phyloP scores from a whole-genome alignment of 768 basidiomycete species.

The Russula virescens region DNA sequence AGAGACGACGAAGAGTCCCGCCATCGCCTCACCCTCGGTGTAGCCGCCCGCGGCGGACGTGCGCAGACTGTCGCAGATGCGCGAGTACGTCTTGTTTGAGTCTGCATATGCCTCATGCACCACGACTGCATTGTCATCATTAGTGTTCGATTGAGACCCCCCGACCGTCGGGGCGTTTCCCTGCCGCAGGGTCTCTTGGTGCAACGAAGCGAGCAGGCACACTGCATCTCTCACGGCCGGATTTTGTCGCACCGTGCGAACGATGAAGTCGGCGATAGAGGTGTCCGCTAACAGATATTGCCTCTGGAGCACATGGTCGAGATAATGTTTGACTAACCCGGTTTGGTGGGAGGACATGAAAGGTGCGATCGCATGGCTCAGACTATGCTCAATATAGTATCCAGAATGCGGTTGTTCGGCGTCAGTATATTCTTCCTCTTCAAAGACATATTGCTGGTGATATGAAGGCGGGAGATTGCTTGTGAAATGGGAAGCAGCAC shows the following conservation, averaged over 20 bases:
- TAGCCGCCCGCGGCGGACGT: conserved; percentile 23
- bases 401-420: conserved; percentile 12
- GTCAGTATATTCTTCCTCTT: conserved; percentile 23
- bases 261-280: conserved; percentile 42
- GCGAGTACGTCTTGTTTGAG: conserved; percentile 24
- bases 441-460: conserved; percentile 19
- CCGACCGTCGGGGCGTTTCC: neutral
- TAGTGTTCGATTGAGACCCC: too few relatives aligned
- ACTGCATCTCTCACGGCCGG: conserved; percentile 51
- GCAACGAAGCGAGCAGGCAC: conserved; percentile 57
- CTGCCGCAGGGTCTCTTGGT: conserved; percentile 34
- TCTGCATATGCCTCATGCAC: conserved; percentile 13
- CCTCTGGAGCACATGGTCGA: conserved; percentile 53
- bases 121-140: conserved; percentile 2
- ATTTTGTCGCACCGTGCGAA: conserved; percentile 42
- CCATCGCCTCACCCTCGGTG: conserved; percentile 69
- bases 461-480: conserved; percentile 21
- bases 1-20: conserved; percentile 70
- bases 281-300: conserved; percentile 67
- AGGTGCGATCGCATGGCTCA: conserved; percentile 24
- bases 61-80: conserved; percentile 23
- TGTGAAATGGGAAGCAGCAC: conserved; percentile 6
- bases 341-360: conserved; percentile 27
- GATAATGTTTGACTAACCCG: conserved; percentile 42
- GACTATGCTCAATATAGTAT: conserved; percentile 23